Evolutionary conservation across 2,329 filamentous ascomycete genomes (phyloP).

Genomic region (Chaetothyriales sp.): DNA sequence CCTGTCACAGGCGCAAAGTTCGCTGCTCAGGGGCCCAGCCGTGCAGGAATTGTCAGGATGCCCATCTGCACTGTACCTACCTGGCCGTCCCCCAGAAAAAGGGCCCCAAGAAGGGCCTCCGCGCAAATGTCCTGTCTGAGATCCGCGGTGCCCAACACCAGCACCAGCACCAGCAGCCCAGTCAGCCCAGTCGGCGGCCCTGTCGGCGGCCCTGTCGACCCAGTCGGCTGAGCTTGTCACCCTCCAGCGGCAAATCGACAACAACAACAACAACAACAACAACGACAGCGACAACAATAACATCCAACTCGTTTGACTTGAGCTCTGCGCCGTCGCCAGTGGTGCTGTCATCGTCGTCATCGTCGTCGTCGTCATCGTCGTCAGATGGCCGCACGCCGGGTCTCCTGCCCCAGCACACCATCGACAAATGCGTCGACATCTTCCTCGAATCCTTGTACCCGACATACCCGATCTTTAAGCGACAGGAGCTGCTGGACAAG

Average conservation of each 20-base stretch:
- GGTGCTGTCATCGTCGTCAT: constrained; percentile 21
- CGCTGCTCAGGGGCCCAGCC: constrained; percentile 30
- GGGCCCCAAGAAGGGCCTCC: constrained; percentile 58
- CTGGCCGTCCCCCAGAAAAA: constrained; percentile 63
- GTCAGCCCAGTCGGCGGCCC: constrained; percentile 37
- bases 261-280: too few relatives aligned
- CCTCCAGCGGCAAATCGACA: too few relatives aligned
- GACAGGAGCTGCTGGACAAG: constrained; percentile 22
- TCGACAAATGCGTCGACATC: constrained; percentile 52
- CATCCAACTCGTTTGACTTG: constrained; percentile 40
- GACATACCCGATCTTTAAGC: constrained; percentile 29
- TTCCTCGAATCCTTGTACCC: constrained; percentile 47
- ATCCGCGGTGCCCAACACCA: constrained; percentile 54
- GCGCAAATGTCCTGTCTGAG: constrained; percentile 62
- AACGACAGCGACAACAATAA: too few relatives aligned
- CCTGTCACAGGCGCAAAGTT: constrained; percentile 19
- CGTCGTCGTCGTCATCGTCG: constrained; percentile 24
- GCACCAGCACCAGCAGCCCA: constrained; percentile 44
- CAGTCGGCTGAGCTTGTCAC: too few relatives aligned
- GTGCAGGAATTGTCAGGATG: constrained; percentile 54
- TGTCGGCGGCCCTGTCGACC: too few relatives aligned
- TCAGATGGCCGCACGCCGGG: constrained; percentile 44
- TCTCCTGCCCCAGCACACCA: constrained; percentile 46
- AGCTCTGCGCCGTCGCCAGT: constrained; percentile 31
- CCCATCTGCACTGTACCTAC: constrained; percentile 56